Evolutionary conservation across 1,284 basidiomycete genomes (phyloP), one percentile per base, ranked within the genome.

Genomic region (Cryptococcus hybrid): DNA sequence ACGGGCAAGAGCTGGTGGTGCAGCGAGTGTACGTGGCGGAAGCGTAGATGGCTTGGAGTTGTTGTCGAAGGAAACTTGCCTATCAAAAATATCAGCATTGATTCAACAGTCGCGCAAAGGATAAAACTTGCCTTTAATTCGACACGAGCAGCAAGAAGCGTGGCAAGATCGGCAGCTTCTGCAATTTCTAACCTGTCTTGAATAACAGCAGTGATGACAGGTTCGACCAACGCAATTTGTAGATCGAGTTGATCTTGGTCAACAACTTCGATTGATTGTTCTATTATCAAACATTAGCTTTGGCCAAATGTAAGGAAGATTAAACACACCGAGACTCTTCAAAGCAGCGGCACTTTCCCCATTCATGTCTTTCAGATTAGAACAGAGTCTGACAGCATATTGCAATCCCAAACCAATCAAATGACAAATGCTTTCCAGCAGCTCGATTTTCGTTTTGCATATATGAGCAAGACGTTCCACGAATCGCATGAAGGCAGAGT

Each of bases 181-280:
- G 65, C 44, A 47, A 82, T 80, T 0, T 76, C 68, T 9, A 92
- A 74, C 12, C 84, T 81, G 59, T 84, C 80, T 64, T 87, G 86
- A 40, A 90, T 78, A 2, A 85, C 81, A 0, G 85, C 84, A 5
- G 83, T 83, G 39, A 95, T 69, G 30, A 92, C 78, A 0, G 90
- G 87, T 59, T 97, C 93, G 0, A 85, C 85, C 6, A 88, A 74
- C 62, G 87, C 40, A 12, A 38, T 38, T 9, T 48, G 35, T n/a
- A n/a, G n/a, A n/a, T n/a, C n/a, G 15, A 54, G 24, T 12, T 56
- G 36, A 12, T 51, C 36, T 40, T 38, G 36, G 12, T 51, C 38
- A 9, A 51, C 30, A 34, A 18, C 24, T 15, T 51, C 38, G 37
- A 64, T 44, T 4, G 62, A 50, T n/a, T 39, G 5, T 37, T 53